A percentile compares a stretch with the other conserved stretches of the same genome.
Evolutionary conservation across 805 yeast genomes (phyloP).

Genomic region (Lachancea quebecensis): DNA sequence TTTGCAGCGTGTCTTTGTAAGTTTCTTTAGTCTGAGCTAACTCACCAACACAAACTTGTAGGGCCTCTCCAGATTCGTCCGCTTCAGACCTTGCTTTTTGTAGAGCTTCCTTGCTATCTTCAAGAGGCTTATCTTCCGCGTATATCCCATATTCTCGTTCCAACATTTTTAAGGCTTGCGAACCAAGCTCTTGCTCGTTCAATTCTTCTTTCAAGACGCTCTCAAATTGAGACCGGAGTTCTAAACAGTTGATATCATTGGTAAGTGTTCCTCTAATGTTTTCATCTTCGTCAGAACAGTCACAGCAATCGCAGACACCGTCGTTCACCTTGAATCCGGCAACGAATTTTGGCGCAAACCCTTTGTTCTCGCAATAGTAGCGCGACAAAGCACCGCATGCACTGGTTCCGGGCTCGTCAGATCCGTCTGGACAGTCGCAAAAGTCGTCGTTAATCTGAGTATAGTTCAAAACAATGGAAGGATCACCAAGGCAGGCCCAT

Average conservation of each 20-base stretch:
- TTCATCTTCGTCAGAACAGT: slow-evolving; percentile 76
- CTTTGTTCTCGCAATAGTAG: slow-evolving; percentile 75
- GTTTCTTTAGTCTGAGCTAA: slow-evolving; percentile 17
- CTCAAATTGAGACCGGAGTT: slow-evolving; percentile 23
- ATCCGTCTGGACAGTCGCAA: slow-evolving; percentile 97
- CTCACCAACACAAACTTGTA: slow-evolving; percentile 15
- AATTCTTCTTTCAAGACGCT: slow-evolving; percentile 40
- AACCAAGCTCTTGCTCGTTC: slow-evolving; percentile 47
- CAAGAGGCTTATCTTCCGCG: slow-evolving; percentile 3
- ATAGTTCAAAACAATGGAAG: slow-evolving; percentile 53
- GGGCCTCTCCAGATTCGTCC: slow-evolving; percentile 5
- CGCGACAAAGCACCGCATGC: slow-evolving; percentile 48
- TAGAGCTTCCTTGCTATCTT: slow-evolving; percentile 10
- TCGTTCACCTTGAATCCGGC: slow-evolving; percentile 71
- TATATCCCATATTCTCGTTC: slow-evolving; percentile 15
- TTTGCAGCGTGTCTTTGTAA: slow-evolving; percentile 15
- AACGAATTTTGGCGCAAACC: slow-evolving; percentile 55
- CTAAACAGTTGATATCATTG: slow-evolving; percentile 8
- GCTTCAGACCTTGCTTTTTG: slow-evolving; percentile 8
- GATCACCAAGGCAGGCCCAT: slow-evolving; percentile 67
- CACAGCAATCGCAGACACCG: slow-evolving; percentile 96
- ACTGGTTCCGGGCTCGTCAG: slow-evolving; percentile 93
- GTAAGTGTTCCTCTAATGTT: slow-evolving; percentile 5
- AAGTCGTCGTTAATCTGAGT: slow-evolving; percentile 75
- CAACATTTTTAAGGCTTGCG: slow-evolving; percentile 32